Evolutionary conservation across 2,329 filamentous ascomycete genomes (phyloP).

Genomic region (Aspergillus sp.): DNA sequence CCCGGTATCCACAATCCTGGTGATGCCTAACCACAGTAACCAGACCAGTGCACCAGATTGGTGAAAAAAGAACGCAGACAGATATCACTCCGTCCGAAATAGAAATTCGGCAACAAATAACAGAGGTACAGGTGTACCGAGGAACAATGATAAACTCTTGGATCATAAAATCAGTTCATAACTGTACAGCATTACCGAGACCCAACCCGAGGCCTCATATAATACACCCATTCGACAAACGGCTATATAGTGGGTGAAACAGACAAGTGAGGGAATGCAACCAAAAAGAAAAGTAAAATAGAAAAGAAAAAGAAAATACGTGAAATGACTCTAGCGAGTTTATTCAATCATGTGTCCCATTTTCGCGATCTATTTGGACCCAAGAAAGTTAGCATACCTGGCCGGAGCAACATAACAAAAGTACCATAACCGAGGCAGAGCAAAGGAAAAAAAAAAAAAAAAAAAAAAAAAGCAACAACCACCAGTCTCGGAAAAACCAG

Average conservation of each 20-base stretch:
- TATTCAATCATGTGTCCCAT: constrained; percentile 74
- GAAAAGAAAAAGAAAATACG: neutral
- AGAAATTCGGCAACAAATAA: neutral
- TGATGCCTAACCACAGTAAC: neutral
- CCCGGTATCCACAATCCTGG: neutral
- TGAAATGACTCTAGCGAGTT: constrained; percentile 16
- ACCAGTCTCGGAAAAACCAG: neutral
- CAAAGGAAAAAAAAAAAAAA: neutral
- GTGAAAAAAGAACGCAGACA: neutral
- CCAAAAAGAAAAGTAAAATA: neutral
- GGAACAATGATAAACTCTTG: neutral
- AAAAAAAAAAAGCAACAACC: neutral
- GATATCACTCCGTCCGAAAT: neutral
- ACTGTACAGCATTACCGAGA: neutral
- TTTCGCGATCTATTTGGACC: constrained; percentile 68
- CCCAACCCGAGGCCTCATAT: neutral
- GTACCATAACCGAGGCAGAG: neutral
- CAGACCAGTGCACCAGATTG: neutral
- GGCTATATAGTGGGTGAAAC: constrained; percentile 1
- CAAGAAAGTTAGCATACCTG: constrained; percentile 10
- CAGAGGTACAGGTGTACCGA: neutral
- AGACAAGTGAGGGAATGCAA: constrained; percentile 4
- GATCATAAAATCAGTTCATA: neutral
- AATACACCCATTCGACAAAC: neutral
- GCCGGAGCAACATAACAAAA: neutral